Evolutionary conservation across 306 rosid species (phyloP).

Genomic region (peach (Prunus persica)): DNA sequence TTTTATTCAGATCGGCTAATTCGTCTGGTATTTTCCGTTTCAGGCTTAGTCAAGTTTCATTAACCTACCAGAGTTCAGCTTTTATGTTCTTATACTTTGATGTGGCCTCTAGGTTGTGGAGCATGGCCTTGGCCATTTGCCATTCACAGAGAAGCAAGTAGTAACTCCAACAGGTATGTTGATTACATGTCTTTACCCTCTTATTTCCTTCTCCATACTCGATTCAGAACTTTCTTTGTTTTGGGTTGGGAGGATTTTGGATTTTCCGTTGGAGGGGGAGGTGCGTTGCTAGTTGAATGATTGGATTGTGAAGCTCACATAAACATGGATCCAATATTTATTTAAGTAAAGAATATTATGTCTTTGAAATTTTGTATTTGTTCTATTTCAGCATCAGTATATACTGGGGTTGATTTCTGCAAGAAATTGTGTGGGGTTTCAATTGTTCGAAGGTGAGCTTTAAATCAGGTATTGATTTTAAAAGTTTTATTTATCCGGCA

Average conservation of each 20-base stretch:
- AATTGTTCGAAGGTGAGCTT: slow-evolving; percentile 89
- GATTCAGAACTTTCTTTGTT: not conserved
- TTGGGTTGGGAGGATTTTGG: not conserved
- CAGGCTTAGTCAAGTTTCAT: slow-evolving; percentile 18
- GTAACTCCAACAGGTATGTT: slow-evolving; percentile 83
- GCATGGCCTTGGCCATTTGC: slow-evolving; percentile 97
- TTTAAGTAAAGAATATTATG: not conserved
- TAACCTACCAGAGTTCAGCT: slow-evolving; percentile 12
- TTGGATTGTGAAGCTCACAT: not conserved
- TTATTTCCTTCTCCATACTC: not conserved
- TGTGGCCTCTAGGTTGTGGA: slow-evolving; percentile 73
- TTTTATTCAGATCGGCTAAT: slow-evolving; percentile 97
- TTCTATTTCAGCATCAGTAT: slow-evolving; percentile 65
- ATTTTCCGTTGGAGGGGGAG: not conserved
- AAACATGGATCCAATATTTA: not conserved
- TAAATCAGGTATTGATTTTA: slow-evolving; percentile 48
- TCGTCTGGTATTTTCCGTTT: slow-evolving; percentile 61
- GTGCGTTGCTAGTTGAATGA: not conserved
- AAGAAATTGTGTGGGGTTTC: slow-evolving; percentile 96
- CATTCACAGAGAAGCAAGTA: slow-evolving; percentile 95
- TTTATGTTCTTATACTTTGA: slow-evolving; percentile 15
- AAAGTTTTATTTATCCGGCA: slow-evolving; percentile 6
- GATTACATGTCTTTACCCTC: not conserved
- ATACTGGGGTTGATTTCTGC: slow-evolving; percentile 98
- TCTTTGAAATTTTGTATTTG: not conserved